Percentiles rank a stretch among this genome's conserved stretches.
Conservation (phyloP, 768 basidiomycete genomes). For the Podaxis sp. region DNA sequence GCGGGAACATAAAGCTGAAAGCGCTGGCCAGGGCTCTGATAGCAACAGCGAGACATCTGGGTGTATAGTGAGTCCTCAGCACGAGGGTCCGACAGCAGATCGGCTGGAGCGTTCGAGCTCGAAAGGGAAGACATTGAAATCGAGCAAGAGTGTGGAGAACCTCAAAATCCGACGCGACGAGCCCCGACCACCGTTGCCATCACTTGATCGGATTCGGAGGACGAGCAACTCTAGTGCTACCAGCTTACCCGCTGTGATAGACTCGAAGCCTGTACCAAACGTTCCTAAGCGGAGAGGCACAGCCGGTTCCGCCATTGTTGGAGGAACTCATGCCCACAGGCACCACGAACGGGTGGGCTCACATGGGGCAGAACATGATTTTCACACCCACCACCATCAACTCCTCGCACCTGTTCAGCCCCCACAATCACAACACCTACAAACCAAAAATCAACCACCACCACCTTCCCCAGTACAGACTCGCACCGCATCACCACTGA, state of each 20-base stretch:
- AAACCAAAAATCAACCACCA: slow-evolving; percentile 13
- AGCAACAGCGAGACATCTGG: slow-evolving; percentile 45
- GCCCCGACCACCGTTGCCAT: slow-evolving; percentile 29
- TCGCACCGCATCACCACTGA: background rate
- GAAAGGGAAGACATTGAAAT: slow-evolving; percentile 47
- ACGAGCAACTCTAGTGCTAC: slow-evolving; percentile 41
- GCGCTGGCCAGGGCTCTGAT: slow-evolving; percentile 30
- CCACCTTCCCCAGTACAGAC: slow-evolving; percentile 14
- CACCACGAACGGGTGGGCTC: slow-evolving; percentile 6
- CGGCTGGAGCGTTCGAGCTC: slow-evolving; percentile 36
- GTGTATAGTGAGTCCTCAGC: slow-evolving; percentile 36
- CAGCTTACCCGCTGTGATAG: slow-evolving; percentile 28
- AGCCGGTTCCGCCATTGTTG: slow-evolving; percentile 9
- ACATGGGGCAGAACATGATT: slow-evolving; percentile 5
- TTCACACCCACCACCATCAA: slow-evolving; percentile 7
- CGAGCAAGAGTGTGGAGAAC: slow-evolving; percentile 68
- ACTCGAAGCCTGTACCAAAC: slow-evolving; percentile 25
- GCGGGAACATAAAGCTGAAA: slow-evolving; percentile 35
- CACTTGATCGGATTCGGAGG: slow-evolving; percentile 34
- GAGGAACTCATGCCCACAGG: slow-evolving; percentile 7
- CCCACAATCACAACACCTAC: slow-evolving; percentile 14
- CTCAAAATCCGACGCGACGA: slow-evolving; percentile 34
- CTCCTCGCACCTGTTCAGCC: slow-evolving; percentile 14
- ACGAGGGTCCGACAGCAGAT: slow-evolving; percentile 31
- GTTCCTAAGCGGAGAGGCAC: slow-evolving; percentile 19